These are phyloP conservation scores for Mycena citricolor DNA, from an alignment of 1,284 basidiomycete genomes.

Conservation along the genomic window DNA sequence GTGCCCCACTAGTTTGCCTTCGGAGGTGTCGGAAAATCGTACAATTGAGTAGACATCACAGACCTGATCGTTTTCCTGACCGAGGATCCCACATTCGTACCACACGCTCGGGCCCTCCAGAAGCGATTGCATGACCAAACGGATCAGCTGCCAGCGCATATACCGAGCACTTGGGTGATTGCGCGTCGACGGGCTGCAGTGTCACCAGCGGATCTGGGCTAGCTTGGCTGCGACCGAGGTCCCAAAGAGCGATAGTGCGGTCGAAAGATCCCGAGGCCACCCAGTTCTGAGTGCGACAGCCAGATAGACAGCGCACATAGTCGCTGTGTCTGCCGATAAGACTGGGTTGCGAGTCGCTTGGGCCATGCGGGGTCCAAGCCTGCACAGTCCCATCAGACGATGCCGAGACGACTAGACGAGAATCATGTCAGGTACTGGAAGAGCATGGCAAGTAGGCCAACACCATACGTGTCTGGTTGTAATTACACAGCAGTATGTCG, in stretches of 20 bases:
- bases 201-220: conserved; percentile 51
- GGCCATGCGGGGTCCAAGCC: conserved; percentile 87
- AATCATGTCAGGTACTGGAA: conserved; percentile 2
- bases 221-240: conserved; percentile 54
- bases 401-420: conserved; percentile 92
- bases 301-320: conserved; percentile 86
- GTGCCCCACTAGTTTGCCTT: conserved; percentile 80
- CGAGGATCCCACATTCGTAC: conserved; percentile 94
- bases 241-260: conserved; percentile 93
- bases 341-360: conserved; percentile 52
- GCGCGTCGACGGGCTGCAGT: conserved; percentile 58
- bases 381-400: conserved; percentile 96
- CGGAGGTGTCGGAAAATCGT: not conserved
- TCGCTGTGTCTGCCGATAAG: conserved; percentile 88
- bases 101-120: conserved; percentile 89
- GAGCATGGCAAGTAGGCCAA: not conserved
- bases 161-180: conserved; percentile 72
- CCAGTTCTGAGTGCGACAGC: conserved; percentile 79
- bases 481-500: conserved; percentile 89
- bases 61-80: conserved; percentile 68
- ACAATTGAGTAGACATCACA: conserved; percentile 28
- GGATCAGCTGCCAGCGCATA: conserved; percentile 81
- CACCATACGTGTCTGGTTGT: conserved; percentile 80
- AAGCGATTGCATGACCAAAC: conserved; percentile 79
- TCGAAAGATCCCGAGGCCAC: conserved; percentile 96